Conservation (phyloP, 164 flowering plant species). For the Magnolia changhungtana region DNA sequence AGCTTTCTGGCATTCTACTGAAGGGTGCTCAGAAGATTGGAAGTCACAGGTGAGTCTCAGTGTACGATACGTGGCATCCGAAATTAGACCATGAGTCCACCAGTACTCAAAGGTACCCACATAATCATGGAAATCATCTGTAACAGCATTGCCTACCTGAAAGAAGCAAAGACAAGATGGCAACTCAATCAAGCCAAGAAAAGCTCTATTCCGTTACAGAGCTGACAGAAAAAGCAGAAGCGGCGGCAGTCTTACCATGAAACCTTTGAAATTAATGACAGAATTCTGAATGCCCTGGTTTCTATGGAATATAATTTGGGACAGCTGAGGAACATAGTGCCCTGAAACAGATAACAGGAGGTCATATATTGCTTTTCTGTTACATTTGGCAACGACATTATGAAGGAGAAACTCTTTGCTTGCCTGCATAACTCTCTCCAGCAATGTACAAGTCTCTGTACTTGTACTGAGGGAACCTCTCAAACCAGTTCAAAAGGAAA, state of each 20-base stretch:
- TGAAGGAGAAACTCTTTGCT: background rate
- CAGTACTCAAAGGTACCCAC: slow-evolving; percentile 95
- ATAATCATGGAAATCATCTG: slow-evolving; percentile 85
- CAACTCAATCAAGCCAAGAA: background rate
- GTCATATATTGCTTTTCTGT: background rate
- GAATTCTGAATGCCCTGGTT: slow-evolving; percentile 74
- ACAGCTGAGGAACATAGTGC: slow-evolving; percentile 93
- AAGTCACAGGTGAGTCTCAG: slow-evolving; percentile 47
- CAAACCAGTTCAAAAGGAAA: slow-evolving; percentile 86
- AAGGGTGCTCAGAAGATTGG: slow-evolving; percentile 72
- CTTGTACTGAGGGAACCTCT: slow-evolving; percentile 93
- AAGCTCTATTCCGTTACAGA: background rate
- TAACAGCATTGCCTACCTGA: slow-evolving; percentile 97
- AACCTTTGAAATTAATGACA: slow-evolving; percentile 77
- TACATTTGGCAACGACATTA: background rate
- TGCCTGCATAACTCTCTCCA: slow-evolving; percentile 99
- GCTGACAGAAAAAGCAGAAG: background rate
- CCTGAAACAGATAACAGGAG: slow-evolving; percentile 49
- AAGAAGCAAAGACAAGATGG: background rate
- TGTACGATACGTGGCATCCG: slow-evolving; percentile 71
- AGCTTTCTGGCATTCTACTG: slow-evolving; percentile 58
- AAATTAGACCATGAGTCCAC: slow-evolving; percentile 97
- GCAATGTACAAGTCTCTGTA: slow-evolving; percentile 88
- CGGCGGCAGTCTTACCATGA: slow-evolving; percentile 49
- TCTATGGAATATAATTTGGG: slow-evolving; percentile 58